Evolutionary conservation across 2,329 filamentous ascomycete genomes (phyloP).

Genomic region (Botrytis elliptica): DNA sequence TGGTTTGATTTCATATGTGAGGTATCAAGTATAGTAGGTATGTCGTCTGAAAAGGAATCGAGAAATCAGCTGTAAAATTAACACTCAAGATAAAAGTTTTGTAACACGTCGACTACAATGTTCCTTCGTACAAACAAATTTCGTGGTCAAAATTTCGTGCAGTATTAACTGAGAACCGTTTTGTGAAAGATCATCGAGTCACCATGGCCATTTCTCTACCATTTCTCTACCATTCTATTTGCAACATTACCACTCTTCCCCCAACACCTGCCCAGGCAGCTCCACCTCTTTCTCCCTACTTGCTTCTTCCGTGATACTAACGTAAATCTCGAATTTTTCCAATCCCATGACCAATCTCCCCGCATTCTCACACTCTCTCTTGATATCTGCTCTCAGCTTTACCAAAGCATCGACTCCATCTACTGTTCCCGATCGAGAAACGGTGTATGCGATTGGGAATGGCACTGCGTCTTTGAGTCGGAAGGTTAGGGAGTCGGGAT

Average conservation of each 20-base stretch:
- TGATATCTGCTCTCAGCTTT: background rate
- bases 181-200: background rate
- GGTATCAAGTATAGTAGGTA: background rate
- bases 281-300: background rate
- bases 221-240: background rate
- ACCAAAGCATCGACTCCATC: background rate
- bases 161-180: background rate
- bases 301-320: background rate
- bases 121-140: background rate
- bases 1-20: background rate
- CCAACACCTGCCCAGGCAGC: background rate
- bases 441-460: background rate
- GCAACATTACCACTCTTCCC: background rate
- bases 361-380: background rate
- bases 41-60: background rate
- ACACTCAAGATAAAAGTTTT: background rate
- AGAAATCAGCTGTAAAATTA: background rate
- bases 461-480: conserved; percentile 6
- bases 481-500: background rate
- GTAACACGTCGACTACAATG: background rate
- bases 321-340: background rate
- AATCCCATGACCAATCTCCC: background rate
- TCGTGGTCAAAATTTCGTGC: background rate
- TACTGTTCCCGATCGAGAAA: background rate
- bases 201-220: background rate